These are phyloP conservation scores for Cercospora sp. DNA, from an alignment of 2,329 filamentous ascomycete species.

Conservation along the genomic window DNA sequence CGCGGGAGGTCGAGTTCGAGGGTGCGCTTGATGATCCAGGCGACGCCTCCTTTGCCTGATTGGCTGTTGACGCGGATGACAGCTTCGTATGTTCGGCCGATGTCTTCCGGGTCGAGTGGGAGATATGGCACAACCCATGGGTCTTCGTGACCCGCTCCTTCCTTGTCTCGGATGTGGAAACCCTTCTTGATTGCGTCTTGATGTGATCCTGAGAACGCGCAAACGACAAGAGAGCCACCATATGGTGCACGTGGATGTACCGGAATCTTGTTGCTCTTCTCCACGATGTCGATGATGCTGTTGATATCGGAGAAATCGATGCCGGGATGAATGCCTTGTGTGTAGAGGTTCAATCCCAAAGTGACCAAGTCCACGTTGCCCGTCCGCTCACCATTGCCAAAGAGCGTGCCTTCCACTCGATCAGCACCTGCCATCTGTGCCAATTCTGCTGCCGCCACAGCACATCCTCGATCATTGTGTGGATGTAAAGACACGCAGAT, in stretches of 20 bases:
- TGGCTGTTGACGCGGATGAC: conserved; percentile 98
- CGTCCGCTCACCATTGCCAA: conserved; percentile 92
- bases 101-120: conserved; percentile 87
- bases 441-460: conserved; percentile 84
- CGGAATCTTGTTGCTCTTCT: conserved; percentile 92
- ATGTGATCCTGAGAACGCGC: conserved; percentile 87
- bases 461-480: conserved; percentile 92
- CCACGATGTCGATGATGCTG: conserved; percentile 81
- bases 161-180: conserved; percentile 68
- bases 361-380: conserved; percentile 96
- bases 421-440: conserved; percentile 96
- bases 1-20: conserved; percentile 90
- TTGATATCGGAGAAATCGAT: conserved; percentile 92
- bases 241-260: conserved; percentile 89
- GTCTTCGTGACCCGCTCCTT: conserved; percentile 61
- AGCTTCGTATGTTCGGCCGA: conserved; percentile 95
- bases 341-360: conserved; percentile 89
- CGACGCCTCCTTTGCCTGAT: conserved; percentile 88
- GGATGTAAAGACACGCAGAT: conserved; percentile 87
- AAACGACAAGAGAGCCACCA: conserved; percentile 86
- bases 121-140: conserved; percentile 88
- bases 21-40: conserved; percentile 88
- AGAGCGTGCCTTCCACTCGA: conserved; percentile 88
- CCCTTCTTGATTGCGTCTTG: conserved; percentile 95
- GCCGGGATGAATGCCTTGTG: conserved; percentile 79